A percentile compares a stretch with the other conserved stretches of the same genome.
Conservation (phyloP, 768 basidiomycete genomes). For the Holtermannia corniformis region DNA sequence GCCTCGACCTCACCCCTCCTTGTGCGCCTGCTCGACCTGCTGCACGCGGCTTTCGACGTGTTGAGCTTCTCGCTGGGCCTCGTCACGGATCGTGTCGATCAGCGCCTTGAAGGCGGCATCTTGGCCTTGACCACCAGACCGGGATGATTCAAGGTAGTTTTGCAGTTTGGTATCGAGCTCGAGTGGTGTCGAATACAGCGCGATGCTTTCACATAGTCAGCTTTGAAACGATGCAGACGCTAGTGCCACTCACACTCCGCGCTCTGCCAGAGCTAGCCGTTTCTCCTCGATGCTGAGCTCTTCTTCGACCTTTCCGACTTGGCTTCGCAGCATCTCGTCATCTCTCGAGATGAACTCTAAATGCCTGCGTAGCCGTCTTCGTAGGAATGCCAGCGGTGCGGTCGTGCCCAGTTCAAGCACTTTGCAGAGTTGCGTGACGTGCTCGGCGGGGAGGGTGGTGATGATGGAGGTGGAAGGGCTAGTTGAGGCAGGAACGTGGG, state of each 20-base stretch:
- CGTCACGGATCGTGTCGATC: neutral
- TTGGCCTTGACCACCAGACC: neutral
- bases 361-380: constrained; percentile 2
- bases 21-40: neutral
- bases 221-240: neutral
- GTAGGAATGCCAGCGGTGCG: constrained; percentile 41
- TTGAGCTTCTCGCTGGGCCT: neutral
- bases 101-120: neutral
- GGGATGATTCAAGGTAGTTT: neutral
- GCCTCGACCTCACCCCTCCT: neutral
- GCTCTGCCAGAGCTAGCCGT: constrained; percentile 59
- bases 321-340: neutral
- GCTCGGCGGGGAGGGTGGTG: constrained; percentile 38
- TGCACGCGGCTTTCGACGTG: neutral
- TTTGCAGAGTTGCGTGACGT: constrained; percentile 19
- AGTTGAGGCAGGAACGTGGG: neutral
- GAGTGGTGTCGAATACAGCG: neutral
- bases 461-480: constrained; percentile 24
- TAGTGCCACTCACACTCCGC: constrained; percentile 67
- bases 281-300: constrained; percentile 52
- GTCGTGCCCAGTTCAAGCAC: constrained; percentile 27
- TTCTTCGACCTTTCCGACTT: constrained; percentile 21
- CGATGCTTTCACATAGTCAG: neutral
- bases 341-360: constrained; percentile 3
- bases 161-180: neutral